Percentiles rank a stretch among this genome's conserved stretches.
phyloP scores from a whole-genome alignment of 164 flowering plant genomes.

The Hamamelis virginiana region DNA sequence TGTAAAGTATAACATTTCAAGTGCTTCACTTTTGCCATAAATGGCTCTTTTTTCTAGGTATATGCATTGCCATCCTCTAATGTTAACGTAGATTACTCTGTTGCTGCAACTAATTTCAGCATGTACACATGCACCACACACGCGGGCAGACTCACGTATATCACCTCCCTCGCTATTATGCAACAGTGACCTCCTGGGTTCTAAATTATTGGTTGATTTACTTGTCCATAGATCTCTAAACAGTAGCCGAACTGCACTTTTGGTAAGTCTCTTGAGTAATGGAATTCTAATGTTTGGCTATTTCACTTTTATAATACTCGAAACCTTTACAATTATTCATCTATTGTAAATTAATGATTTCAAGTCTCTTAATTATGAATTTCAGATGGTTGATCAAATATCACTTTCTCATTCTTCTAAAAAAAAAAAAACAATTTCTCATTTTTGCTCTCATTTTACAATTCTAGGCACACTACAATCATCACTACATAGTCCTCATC shows the following conservation, averaged over 20 bases:
- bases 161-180: background rate
- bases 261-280: background rate
- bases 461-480: no score
- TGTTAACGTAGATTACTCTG: background rate
- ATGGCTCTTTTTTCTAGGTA: slow-evolving; percentile 21
- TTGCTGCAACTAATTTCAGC: background rate
- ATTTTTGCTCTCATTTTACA: no score
- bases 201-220: background rate
- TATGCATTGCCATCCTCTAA: background rate
- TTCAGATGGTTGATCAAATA: no score
- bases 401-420: no score
- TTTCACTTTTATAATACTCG: no score
- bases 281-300: no score
- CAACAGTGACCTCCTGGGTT: background rate
- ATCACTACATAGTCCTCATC: no score
- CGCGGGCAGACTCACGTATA: background rate
- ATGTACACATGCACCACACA: no score
- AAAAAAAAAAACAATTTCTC: no score
- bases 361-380: background rate
- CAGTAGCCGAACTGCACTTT: background rate
- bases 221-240: background rate
- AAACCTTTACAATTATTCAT: background rate
- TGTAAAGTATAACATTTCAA: background rate
- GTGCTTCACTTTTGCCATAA: slow-evolving; percentile 5
- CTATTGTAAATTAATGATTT: background rate